These are phyloP conservation scores for Gynandropsis gynandra DNA, from an alignment of 345 rosid species.

Conservation along the genomic window DNA sequence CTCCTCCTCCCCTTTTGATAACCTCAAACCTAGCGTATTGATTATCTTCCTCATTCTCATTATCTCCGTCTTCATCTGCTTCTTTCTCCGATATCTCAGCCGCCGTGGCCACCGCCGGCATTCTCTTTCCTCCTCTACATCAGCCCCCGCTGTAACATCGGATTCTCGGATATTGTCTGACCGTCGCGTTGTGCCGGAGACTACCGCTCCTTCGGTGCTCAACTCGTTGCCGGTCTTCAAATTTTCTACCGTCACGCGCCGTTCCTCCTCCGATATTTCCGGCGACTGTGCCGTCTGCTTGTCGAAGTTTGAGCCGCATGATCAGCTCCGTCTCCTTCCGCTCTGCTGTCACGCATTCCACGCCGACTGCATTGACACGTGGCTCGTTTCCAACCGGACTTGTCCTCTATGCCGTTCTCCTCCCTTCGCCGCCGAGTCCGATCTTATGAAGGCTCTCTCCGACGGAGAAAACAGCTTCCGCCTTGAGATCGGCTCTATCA, in stretches of 20 bases:
- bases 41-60: conserved; percentile 54
- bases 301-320: conserved; percentile 61
- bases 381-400: conserved; percentile 63
- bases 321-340: conserved; percentile 80
- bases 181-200: conserved; percentile 46
- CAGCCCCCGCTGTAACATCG: conserved; percentile 20
- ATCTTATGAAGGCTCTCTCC: conserved; percentile 39
- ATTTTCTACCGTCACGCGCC: conserved; percentile 58
- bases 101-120: conserved; percentile 35
- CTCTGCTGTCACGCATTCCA: conserved; percentile 94
- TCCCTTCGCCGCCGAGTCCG: conserved; percentile 56
- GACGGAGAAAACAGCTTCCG: conserved; percentile 50
- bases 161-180: conserved; percentile 28
- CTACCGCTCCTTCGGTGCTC: conserved; percentile 27
- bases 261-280: conserved; percentile 30
- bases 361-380: conserved; percentile 63
- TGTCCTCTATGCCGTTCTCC: conserved; percentile 93
- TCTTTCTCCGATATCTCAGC: conserved; percentile 65
- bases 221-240: conserved; percentile 78
- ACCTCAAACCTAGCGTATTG: conserved; percentile 53
- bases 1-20: conserved; percentile 35
- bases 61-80: conserved; percentile 56
- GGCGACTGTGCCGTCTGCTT: conserved; percentile 85
- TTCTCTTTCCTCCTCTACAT: too few relatives aligned
- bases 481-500: conserved; percentile 82